Conservation (phyloP, 2,329 filamentous ascomycete species). For the Alternaria arborescens region DNA sequence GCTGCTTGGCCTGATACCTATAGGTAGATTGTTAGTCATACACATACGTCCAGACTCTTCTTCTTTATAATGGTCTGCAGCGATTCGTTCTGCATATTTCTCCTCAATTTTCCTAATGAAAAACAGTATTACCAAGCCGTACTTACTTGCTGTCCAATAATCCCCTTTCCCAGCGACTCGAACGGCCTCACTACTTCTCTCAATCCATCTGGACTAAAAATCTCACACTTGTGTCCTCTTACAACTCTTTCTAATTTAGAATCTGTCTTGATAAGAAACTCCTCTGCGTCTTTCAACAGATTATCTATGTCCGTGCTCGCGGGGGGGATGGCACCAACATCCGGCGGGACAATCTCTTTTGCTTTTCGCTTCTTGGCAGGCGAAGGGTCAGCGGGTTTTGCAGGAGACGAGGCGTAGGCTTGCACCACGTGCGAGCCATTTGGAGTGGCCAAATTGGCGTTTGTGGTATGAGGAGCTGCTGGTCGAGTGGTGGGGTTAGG, state of each 20-base stretch:
- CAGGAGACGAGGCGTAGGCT: constrained; percentile 53
- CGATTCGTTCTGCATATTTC: too few relatives aligned
- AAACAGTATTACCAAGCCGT: background rate
- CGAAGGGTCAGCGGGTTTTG: constrained; percentile 36
- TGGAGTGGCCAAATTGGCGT: constrained; percentile 76
- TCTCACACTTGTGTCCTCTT: constrained; percentile 75
- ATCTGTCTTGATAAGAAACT: constrained; percentile 77
- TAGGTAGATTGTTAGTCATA: background rate
- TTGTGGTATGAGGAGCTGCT: constrained; percentile 70
- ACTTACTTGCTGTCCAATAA: constrained; percentile 84
- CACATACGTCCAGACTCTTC: background rate
- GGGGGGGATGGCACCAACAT: constrained; percentile 31
- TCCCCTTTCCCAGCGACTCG: constrained; percentile 80
- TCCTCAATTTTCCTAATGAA: background rate
- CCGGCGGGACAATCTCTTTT: constrained; percentile 49
- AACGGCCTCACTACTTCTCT: constrained; percentile 89
- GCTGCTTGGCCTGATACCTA: constrained; percentile 88
- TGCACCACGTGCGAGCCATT: constrained; percentile 69
- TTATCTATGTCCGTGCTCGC: constrained; percentile 71
- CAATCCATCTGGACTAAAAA: constrained; percentile 85
- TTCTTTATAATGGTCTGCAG: background rate
- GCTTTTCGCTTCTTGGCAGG: constrained; percentile 56
- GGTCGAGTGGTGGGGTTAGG: constrained; percentile 65
- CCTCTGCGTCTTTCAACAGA: constrained; percentile 77
- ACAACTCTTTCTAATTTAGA: constrained; percentile 75